Base-by-base conservation (phyloP, 176 grass and related monocot species). In the Oryza longistaminata region DNA sequence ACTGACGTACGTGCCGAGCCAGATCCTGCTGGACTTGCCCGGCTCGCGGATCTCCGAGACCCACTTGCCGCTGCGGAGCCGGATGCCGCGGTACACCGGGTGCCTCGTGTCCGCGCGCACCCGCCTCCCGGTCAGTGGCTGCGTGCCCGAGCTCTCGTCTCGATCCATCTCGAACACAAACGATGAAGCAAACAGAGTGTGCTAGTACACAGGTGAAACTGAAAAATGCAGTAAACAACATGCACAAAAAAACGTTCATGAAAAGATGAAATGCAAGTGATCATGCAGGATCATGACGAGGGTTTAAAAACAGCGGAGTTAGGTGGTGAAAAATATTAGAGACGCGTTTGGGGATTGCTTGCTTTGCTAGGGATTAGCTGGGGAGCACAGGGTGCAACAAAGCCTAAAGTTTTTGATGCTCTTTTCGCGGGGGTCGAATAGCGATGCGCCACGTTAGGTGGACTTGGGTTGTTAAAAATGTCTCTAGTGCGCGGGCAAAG, bases 11-110 rank as follows among this genome's bases (percentile, higher is more conserved):
- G 94, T 97, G 42, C 90, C 94, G 17, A 94, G 92, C 94, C 94
- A 94, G 58, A 97, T 97, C 79, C 94, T 85, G 80, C 25, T 92
- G 42, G 92, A 33, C 76, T 90, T 93, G 37, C 94, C 74, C 5
- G 87, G 94, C 83, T 96, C 94, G 0, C 91, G 84, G 89, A 96
- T 96, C 88, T 94, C 94, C 80, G 90, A 90, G 11, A 97, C 90
- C 92, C 94, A 94, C 82, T 97, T 92, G n/a, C 94, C 88, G 69
- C 83, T 77, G 37, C 94, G 77, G 85, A 72, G 82, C 12, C 94
- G 71, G 66, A 94, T 90, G 11, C 94, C 94, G 1, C 85, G 92
- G 90, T 94, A 94, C 66, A 78, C 74, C 12, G 89, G 81, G 73
- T 90, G 89, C 0, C 88, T 35, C 7, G 84, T 90, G 74, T 90